Conservation (phyloP, 306 rosid species). For the Macrotyloma uniflorum region DNA sequence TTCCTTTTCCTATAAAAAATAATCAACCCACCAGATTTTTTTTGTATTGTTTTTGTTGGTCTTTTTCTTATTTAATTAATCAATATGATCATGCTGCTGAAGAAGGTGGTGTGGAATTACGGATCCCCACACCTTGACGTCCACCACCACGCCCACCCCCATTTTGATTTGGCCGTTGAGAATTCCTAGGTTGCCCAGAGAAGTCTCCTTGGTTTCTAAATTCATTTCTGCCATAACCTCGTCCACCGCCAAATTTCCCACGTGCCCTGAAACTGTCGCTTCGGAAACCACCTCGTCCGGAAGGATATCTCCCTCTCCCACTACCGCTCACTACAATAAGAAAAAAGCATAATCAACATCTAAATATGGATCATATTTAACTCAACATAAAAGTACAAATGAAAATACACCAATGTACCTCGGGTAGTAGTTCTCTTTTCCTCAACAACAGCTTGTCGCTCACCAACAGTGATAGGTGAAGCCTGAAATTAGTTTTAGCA, state of each 20-base stretch:
- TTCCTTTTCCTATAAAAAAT: slow-evolving; percentile 48
- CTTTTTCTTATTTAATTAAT: neutral
- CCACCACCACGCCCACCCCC: slow-evolving; percentile 80
- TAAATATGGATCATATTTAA: slow-evolving; percentile 7
- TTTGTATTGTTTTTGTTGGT: neutral
- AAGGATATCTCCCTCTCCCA: slow-evolving; percentile 87
- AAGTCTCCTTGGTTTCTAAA: slow-evolving; percentile 90
- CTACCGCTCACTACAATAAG: slow-evolving; percentile 63
- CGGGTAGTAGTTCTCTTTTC: slow-evolving; percentile 94
- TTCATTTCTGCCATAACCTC: slow-evolving; percentile 81
- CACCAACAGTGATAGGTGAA: slow-evolving; percentile 72
- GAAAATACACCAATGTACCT: slow-evolving; percentile 56
- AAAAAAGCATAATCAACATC: slow-evolving; percentile 32
- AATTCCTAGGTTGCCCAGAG: slow-evolving; percentile 66
- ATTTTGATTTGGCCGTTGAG: slow-evolving; percentile 67
- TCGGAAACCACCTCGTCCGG: slow-evolving; percentile 83
- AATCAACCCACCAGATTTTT: slow-evolving; percentile 45
- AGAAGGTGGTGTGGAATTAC: slow-evolving; percentile 40
- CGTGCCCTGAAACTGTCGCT: slow-evolving; percentile 73
- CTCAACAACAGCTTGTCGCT: slow-evolving; percentile 80
- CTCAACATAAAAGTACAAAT: neutral
- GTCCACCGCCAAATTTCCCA: slow-evolving; percentile 72
- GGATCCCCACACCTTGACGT: slow-evolving; percentile 70
- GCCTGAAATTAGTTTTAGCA: slow-evolving; percentile 61
- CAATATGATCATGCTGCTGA: slow-evolving; percentile 43